A percentile compares a stretch with the other conserved stretches of the same genome.
Evolutionary conservation across 805 yeast species (phyloP).

Genomic region (Teunomyces panamensis): DNA sequence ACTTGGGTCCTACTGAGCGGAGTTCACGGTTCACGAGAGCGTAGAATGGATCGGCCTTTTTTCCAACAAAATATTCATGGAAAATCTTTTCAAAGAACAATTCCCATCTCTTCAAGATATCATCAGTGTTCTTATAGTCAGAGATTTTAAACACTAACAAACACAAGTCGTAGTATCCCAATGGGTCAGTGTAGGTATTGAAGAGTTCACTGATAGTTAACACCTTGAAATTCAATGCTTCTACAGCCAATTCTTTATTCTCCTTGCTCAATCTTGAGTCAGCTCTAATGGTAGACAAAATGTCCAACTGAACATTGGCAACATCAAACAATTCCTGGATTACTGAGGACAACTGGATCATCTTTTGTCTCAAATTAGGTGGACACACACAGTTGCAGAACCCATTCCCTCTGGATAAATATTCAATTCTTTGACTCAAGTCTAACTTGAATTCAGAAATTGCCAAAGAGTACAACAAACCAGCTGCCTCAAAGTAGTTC

Average conservation of each 20-base stretch:
- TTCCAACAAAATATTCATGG: conserved; percentile 27
- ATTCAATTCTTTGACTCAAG: conserved; percentile 77
- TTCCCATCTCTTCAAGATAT: conserved; percentile 78
- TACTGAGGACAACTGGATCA: conserved; percentile 63
- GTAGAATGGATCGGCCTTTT: conserved; percentile 37
- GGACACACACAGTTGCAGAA: conserved; percentile 85
- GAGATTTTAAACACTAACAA: conserved; percentile 75
- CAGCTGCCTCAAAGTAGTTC: conserved; percentile 79
- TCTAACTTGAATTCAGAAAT: conserved; percentile 67
- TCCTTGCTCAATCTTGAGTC: conserved; percentile 50
- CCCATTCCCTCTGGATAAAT: conserved; percentile 86
- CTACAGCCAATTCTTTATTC: conserved; percentile 49
- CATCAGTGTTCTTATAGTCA: conserved; percentile 82
- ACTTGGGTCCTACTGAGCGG: conserved; percentile 55
- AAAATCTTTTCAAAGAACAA: conserved; percentile 55
- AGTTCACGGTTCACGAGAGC: conserved; percentile 37
- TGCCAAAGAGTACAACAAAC: conserved; percentile 64
- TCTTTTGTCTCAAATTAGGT: conserved; percentile 70
- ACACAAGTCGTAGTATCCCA: conserved; percentile 83
- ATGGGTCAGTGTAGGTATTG: conserved; percentile 82
- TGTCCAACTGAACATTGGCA: conserved; percentile 78
- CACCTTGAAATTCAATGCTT: conserved; percentile 60
- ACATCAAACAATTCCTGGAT: conserved; percentile 83
- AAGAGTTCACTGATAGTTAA: conserved; percentile 73
- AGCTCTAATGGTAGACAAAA: conserved; percentile 45